Percentiles rank a stretch among this genome's conserved stretches.
Evolutionary conservation across 2,329 filamentous ascomycete species (phyloP).

Genomic region (Stemphylium beticola): DNA sequence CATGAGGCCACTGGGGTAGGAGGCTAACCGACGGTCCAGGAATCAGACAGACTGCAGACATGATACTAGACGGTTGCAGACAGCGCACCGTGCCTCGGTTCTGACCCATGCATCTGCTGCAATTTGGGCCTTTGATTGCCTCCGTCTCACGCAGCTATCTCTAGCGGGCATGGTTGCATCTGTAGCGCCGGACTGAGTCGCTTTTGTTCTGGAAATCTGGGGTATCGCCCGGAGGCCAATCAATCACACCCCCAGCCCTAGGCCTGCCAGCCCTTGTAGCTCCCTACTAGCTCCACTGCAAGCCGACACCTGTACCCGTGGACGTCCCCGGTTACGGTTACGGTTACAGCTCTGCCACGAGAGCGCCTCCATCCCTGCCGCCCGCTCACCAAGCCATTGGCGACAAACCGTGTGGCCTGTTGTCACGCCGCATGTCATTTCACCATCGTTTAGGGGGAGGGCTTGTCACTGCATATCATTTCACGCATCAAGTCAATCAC

Average conservation of each 20-base stretch:
- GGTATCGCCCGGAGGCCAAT: conserved; percentile 41
- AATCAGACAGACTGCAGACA: not conserved
- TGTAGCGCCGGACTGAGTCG: conserved; percentile 29
- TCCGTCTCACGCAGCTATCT: conserved; percentile 24
- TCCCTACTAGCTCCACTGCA: not conserved
- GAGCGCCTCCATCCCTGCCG: no score
- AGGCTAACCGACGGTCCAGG: conserved; percentile 13
- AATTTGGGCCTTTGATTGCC: conserved; percentile 36
- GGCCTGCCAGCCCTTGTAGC: not conserved
- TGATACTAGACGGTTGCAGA: not conserved
- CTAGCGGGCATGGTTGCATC: conserved; percentile 15
- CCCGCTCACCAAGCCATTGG: no score
- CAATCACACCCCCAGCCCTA: conserved; percentile 1
- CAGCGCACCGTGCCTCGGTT: conserved; percentile 26
- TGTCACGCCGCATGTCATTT: conserved; percentile 8
- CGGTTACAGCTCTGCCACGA: not conserved
- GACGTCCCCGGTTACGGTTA: conserved; percentile 12
- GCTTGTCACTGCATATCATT: not conserved
- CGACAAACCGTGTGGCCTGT: not conserved
- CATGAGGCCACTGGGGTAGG: conserved; percentile 21
- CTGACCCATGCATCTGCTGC: conserved; percentile 12
- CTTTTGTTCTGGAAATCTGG: conserved; percentile 40
- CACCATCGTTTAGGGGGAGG: no score
- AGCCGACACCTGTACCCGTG: not conserved
- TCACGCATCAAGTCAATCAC: not conserved